Base-by-base conservation (phyloP, 495 filamentous ascomycete genomes). In the Aspergillus bertholletiae region DNA sequence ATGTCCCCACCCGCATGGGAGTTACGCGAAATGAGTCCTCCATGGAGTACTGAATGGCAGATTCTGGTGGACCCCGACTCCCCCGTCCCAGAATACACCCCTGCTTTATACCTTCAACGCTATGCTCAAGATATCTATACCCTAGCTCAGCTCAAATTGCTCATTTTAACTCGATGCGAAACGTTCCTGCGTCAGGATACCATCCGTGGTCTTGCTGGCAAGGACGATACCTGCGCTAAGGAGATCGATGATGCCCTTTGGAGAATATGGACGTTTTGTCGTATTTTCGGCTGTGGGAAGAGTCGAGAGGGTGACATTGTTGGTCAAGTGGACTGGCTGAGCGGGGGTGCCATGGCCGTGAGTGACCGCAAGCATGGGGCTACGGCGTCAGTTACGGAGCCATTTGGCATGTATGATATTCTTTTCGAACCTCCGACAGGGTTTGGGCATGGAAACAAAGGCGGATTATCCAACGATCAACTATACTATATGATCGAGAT, bases 231-330 rank as follows among this genome's bases (percentile, higher is more conserved):
- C 7, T 74, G 79, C 11, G 74, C 80, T 0, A 71, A 74, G 43
- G 77, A 80, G 50, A 74, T 87, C n/a, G 80, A 87, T 58, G 77
- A 84, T 63, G 84, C 85, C 1, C 80, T 87, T 49, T 87, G 84
- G 83, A 77, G 85, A 0, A 76, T 88, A 18, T 88, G 85, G 85
- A 85, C 80, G 3, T 88, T 88, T 68, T 87, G 84, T 63, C 80
- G 79, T 15, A 79, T 87, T 37, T 88, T 88, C 50, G 85, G 85
- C 3, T 75, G 73, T 37, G 75, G 75, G 0, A 84, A 83, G 47
- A 72, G 74, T 27, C 74, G 84, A 17, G 84, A 86, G 59, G 80
- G 80, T 26, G 84, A 87, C 57, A 71, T 85, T 44, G 66, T 75
- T n/a, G 83, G 77, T 9, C 85, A 88, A 59, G 70, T 85, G 55